Percentiles rank a stretch among this genome's conserved stretches.
These are phyloP conservation scores for Scedosporium boydii DNA, from an alignment of 2,329 filamentous ascomycete species.

Conservation along the genomic window DNA sequence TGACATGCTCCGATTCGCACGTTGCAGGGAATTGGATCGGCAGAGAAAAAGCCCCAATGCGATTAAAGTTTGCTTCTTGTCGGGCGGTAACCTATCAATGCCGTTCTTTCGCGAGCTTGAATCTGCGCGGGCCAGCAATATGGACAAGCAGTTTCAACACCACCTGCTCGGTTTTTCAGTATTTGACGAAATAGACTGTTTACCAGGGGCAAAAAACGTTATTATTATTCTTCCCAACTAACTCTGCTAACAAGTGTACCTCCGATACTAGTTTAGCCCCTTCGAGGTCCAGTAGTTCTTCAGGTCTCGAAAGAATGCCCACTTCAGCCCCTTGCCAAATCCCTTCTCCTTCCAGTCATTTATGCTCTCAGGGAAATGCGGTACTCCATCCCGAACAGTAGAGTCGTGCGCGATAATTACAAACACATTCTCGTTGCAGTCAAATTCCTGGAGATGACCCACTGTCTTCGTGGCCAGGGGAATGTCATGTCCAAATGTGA, in stretches of 20 bases:
- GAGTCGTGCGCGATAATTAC: slow-evolving; percentile 17
- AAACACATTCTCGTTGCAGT: slow-evolving; percentile 15
- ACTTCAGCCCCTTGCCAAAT: slow-evolving; percentile 13
- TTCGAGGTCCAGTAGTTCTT: slow-evolving; percentile 10
- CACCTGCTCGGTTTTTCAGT: no score
- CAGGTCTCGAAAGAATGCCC: slow-evolving; percentile 15
- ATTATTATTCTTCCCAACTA: no score
- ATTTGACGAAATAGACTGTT: no score
- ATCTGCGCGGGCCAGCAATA: no score
- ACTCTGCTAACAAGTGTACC: background rate
- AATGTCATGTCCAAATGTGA: slow-evolving; percentile 15
- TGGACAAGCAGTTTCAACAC: no score
- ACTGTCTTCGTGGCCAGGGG: slow-evolving; percentile 11
- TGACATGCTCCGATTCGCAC: no score
- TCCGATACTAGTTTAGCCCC: background rate
- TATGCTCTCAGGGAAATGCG: slow-evolving; percentile 14
- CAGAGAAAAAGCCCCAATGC: no score
- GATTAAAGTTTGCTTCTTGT: no score
- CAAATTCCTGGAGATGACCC: slow-evolving; percentile 11
- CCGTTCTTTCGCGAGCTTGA: no score
- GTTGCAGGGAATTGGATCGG: no score
- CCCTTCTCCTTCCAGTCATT: slow-evolving; percentile 15
- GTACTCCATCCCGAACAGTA: slow-evolving; percentile 11
- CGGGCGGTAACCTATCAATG: no score
- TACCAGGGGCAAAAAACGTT: no score